These are phyloP conservation scores for Mycosphaerella sp. DNA, from an alignment of 2,329 filamentous ascomycete species.

Conservation along the genomic window DNA sequence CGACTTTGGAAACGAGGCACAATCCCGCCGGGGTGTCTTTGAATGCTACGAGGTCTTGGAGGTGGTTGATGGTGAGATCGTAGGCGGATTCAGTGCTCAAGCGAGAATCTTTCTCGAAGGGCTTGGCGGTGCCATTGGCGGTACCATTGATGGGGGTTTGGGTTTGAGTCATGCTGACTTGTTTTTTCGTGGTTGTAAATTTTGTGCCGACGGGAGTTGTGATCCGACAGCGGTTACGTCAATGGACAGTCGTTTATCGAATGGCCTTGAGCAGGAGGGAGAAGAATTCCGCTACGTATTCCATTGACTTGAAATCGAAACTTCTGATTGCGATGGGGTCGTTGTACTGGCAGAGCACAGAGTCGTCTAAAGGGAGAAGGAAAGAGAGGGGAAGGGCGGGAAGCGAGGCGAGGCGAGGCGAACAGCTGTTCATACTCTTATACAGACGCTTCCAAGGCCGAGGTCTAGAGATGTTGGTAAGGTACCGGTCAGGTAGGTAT, in stretches of 20 bases:
- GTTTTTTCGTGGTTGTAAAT: neutral
- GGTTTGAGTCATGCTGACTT: constrained; percentile 12
- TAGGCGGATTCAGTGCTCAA: constrained; percentile 17
- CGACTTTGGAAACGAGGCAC: constrained; percentile 44
- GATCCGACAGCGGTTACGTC: neutral
- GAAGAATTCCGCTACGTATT: constrained; percentile 14
- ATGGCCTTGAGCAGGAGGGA: constrained; percentile 15
- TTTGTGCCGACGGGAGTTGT: neutral
- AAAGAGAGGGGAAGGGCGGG: neutral
- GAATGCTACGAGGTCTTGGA: constrained; percentile 37
- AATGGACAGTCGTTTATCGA: constrained; percentile 1
- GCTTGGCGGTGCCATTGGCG: constrained; percentile 10
- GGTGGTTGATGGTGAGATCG: constrained; percentile 29
- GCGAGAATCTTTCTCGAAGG: constrained; percentile 8
- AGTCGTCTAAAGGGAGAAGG: neutral
- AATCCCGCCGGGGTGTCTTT: constrained; percentile 35
- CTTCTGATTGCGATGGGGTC: neutral
- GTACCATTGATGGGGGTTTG: constrained; percentile 7
- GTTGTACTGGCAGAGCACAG: neutral
- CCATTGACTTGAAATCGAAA: constrained; percentile 6
- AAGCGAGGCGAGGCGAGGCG: neutral
- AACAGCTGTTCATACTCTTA: neutral
- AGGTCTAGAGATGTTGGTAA: constrained; percentile 5
- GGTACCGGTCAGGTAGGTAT: no score
- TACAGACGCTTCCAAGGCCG: neutral